Evolutionary conservation across 2,329 filamentous ascomycete genomes (phyloP).

Genomic region (Beauveria sp.): DNA sequence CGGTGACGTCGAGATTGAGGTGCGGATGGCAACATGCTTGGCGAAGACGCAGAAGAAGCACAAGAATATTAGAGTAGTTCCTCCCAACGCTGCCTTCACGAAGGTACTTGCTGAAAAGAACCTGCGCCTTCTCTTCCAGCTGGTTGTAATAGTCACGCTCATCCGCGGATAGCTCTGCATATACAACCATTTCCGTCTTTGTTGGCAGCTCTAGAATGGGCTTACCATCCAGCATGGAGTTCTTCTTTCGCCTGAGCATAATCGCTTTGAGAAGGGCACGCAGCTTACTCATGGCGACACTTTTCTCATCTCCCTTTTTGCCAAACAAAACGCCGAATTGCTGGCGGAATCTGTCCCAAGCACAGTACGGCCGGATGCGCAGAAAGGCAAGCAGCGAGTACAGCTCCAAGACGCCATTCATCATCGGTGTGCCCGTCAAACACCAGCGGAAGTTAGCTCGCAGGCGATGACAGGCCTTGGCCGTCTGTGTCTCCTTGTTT

Average conservation of each 20-base stretch:
- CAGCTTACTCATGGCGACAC: conserved; percentile 61
- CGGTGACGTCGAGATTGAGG: conserved; percentile 26
- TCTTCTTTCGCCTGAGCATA: conserved; percentile 76
- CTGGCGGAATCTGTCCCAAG: conserved; percentile 52
- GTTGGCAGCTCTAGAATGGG: conserved; percentile 71
- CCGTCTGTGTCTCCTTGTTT: conserved; percentile 65
- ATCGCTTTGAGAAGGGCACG: conserved; percentile 72
- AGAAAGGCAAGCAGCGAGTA: conserved; percentile 73
- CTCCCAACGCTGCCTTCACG: conserved; percentile 57
- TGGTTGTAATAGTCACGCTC: conserved; percentile 73
- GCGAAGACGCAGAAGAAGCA: conserved; percentile 72
- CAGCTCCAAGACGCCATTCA: conserved; percentile 75
- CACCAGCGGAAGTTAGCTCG: conserved; percentile 69
- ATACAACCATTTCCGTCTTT: conserved; percentile 69
- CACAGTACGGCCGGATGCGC: conserved; percentile 65
- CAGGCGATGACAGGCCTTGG: conserved; percentile 60
- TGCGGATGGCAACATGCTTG: conserved; percentile 50
- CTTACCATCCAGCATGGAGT: conserved; percentile 69
- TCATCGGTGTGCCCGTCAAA: conserved; percentile 77
- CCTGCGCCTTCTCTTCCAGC: conserved; percentile 58
- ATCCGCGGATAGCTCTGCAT: conserved; percentile 62
- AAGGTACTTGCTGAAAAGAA: conserved; percentile 72
- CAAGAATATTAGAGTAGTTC: conserved; percentile 70
- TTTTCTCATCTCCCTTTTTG: conserved; percentile 39
- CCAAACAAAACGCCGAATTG: conserved; percentile 35